Conservation (phyloP, 768 basidiomycete species). For the Mycena alexandri region DNA sequence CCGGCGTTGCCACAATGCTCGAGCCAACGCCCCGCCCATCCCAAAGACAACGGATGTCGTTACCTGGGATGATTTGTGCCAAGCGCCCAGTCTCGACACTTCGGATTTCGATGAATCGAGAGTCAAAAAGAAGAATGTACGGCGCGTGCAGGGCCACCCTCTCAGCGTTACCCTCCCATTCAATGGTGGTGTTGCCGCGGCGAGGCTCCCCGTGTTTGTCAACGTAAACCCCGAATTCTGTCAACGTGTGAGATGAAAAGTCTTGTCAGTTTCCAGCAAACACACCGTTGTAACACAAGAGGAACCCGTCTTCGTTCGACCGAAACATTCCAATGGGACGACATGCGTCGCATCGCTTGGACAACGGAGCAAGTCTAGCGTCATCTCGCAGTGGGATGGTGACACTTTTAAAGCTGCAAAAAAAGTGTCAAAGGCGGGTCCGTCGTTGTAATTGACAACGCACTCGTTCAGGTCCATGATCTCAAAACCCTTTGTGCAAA, state of each 20-base stretch:
- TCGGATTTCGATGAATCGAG: slow-evolving; percentile 91
- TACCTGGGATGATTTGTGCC: slow-evolving; percentile 85
- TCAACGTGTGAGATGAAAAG: neutral
- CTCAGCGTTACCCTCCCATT: slow-evolving; percentile 92
- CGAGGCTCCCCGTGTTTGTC: slow-evolving; percentile 86
- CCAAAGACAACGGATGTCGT: slow-evolving; percentile 89
- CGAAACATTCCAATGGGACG: slow-evolving; percentile 96
- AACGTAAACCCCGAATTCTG: slow-evolving; percentile 94
- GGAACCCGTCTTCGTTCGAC: slow-evolving; percentile 90
- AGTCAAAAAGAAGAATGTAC: slow-evolving; percentile 89
- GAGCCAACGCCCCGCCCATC: slow-evolving; percentile 77
- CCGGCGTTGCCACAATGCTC: slow-evolving; percentile 75
- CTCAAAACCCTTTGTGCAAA: slow-evolving; percentile 95
- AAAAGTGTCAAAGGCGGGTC: neutral
- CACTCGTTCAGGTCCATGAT: slow-evolving; percentile 97
- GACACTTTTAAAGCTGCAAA: slow-evolving; percentile 81
- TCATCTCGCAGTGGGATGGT: slow-evolving; percentile 89
- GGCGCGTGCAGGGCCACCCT: slow-evolving; percentile 91
- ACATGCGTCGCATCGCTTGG: slow-evolving; percentile 90
- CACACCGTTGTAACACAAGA: slow-evolving; percentile 92
- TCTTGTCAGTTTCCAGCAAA: neutral
- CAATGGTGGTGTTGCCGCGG: slow-evolving; percentile 73
- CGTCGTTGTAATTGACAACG: slow-evolving; percentile 41
- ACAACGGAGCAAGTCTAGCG: slow-evolving; percentile 72
- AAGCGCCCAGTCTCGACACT: slow-evolving; percentile 85